Evolutionary conservation across 1,284 basidiomycete genomes (phyloP).

Genomic region (Ceratobasidium papillatum): DNA sequence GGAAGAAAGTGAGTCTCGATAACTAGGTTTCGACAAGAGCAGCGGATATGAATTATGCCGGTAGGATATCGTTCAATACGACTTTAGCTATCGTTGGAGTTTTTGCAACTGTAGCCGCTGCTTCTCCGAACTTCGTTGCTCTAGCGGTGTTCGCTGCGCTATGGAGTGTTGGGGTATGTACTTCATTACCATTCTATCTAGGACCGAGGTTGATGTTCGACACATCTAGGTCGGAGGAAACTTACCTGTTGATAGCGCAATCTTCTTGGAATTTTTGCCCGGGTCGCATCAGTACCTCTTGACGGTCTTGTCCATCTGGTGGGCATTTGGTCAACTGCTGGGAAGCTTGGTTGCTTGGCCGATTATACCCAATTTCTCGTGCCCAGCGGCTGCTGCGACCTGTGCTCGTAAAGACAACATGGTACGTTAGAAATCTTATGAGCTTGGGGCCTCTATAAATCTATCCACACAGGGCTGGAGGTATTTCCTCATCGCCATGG

Average conservation of each 20-base stretch:
- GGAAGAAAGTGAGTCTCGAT: conserved; percentile 57
- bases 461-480: conserved; percentile 67
- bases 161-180: conserved; percentile 62
- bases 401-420: conserved; percentile 57
- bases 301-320: conserved; percentile 70
- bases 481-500: conserved; percentile 70
- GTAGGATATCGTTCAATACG: conserved; percentile 76
- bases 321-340: conserved; percentile 69
- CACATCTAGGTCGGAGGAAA: conserved; percentile 70
- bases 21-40: no score
- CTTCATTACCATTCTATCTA: no score
- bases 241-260: conserved; percentile 78
- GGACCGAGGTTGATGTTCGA: no score
- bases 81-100: conserved; percentile 75
- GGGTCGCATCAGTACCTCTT: conserved; percentile 69
- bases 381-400: conserved; percentile 54
- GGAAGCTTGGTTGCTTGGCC: conserved; percentile 73
- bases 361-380: conserved; percentile 69
- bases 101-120: conserved; percentile 70
- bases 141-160: conserved; percentile 64
- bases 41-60: no score
- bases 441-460: not conserved
- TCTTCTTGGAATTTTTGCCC: conserved; percentile 74
- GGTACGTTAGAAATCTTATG: conserved; percentile 37
- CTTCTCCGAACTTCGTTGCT: conserved; percentile 62